A percentile compares a stretch with the other conserved stretches of the same genome.
phyloP scores from a whole-genome alignment of 352 stramenopile genomes.

The Globisporangium okanoganense region DNA sequence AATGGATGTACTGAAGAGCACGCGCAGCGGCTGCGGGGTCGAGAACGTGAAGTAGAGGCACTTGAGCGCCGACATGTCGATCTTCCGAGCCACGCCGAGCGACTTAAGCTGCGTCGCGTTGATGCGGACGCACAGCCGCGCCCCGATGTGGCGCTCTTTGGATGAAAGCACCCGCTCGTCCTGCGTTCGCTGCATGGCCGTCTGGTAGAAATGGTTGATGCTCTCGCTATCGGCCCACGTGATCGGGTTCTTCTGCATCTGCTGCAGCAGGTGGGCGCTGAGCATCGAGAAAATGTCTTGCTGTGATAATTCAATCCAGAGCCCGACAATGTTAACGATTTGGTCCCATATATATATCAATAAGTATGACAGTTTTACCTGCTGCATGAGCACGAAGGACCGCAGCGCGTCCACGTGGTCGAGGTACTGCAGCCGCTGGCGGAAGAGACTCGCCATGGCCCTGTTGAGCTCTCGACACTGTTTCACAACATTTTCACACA shows the following conservation, averaged over 20 bases:
- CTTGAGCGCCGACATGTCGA: slow-evolving; percentile 55
- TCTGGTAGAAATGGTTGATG: slow-evolving; percentile 54
- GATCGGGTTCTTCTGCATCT: slow-evolving; percentile 48
- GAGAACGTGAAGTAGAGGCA: slow-evolving; percentile 60
- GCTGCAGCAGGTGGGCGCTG: slow-evolving; percentile 40
- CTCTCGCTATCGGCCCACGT: slow-evolving; percentile 52
- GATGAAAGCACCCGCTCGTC: slow-evolving; percentile 38
- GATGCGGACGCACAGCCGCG: slow-evolving; percentile 41
- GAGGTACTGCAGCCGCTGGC: slow-evolving; percentile 43
- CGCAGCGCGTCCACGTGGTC: slow-evolving; percentile 50
- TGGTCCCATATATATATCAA: not conserved
- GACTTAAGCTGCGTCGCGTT: slow-evolving; percentile 45
- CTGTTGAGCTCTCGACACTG: slow-evolving; percentile 51
- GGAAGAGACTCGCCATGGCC: slow-evolving; percentile 46
- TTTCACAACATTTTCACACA: not conserved
- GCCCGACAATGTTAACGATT: not conserved
- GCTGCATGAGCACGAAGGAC: slow-evolving; percentile 69
- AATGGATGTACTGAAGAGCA: slow-evolving; percentile 57
- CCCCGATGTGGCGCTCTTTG: slow-evolving; percentile 34
- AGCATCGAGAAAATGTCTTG: slow-evolving; percentile 68
- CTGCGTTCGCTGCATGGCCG: slow-evolving; percentile 43
- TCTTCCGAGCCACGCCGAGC: slow-evolving; percentile 23
- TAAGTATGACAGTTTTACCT: slow-evolving; percentile 26
- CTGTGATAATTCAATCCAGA: slow-evolving; percentile 17
- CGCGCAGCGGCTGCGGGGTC: slow-evolving; percentile 38